Base-by-base conservation (phyloP, 495 filamentous ascomycete genomes). In the Penicillium cinerascens region DNA sequence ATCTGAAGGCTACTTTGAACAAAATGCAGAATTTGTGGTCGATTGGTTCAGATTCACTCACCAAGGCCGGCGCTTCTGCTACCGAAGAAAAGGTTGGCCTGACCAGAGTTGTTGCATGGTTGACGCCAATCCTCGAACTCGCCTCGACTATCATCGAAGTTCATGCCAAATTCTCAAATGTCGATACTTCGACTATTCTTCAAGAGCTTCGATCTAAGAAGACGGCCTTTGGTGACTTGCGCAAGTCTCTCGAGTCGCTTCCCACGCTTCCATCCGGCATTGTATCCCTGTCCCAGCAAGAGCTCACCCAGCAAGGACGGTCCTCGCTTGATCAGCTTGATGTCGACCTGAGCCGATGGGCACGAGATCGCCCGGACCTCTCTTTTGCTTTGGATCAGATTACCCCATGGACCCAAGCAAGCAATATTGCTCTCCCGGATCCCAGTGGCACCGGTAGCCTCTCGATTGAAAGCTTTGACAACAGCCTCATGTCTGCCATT, bases 351-450 rank as follows among this genome's bases (percentile, higher is more conserved):
- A 49, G 57, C 7, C 62, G 60, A 10, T 70, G 78, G 57, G 64
- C 61, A 4, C 58, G 73, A 40, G 52, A 72, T 17, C 75, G 81
- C 11, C 81, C 84, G 6, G 80, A 81, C 23, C 64, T 89, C n/a
- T 72, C 74, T 4, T 89, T 87, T 56, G 68, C 84, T 35, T 57
- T 88, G 10, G 68, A 77, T 41, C 84, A 90, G 55, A 76, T 90
- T 20, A 61, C 70, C 38, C 71, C 64, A n/a, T 80, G 76, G 77
- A 54, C 61, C 3, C 61, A 66, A 17, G 44, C 61, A 11, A 61
- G 69, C 13, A 22, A 46, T 7, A 51, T 55, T 36, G 15, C 49
- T 39, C 8, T 52, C 15, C 42, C 55, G 1, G 37, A 53, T 5
- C 42, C 50, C 22, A 36, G 54, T 36, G 51, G 54, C 42, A 39